phyloP scores from a whole-genome alignment of 2,329 filamentous ascomycete species.

The Fusarium austroafricanum region DNA sequence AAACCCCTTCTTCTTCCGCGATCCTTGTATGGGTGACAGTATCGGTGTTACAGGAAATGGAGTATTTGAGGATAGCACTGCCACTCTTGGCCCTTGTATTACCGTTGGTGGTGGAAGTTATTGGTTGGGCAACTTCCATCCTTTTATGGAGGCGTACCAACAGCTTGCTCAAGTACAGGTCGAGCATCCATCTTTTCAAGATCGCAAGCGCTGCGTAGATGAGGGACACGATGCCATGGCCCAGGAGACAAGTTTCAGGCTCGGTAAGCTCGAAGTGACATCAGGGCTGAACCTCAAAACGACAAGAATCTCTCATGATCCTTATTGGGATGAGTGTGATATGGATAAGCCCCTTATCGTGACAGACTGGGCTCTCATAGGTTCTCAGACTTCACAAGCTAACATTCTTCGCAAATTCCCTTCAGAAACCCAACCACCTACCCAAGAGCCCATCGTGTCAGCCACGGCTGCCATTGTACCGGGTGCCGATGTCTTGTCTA shows the following conservation, averaged over 20 bases:
- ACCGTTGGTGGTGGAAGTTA: slow-evolving; percentile 52
- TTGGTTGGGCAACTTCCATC: slow-evolving; percentile 60
- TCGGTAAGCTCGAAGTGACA: slow-evolving; percentile 54
- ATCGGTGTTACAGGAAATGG: slow-evolving; percentile 53
- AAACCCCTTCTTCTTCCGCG: slow-evolving; percentile 57
- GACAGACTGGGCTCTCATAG: slow-evolving; percentile 59
- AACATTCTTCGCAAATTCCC: slow-evolving; percentile 58
- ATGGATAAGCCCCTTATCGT: slow-evolving; percentile 56
- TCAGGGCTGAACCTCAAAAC: slow-evolving; percentile 58
- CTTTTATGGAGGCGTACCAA: slow-evolving; percentile 54
- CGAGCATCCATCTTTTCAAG: slow-evolving; percentile 57
- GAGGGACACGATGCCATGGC: slow-evolving; percentile 54
- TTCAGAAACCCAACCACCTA: slow-evolving; percentile 47
- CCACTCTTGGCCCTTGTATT: slow-evolving; percentile 57
- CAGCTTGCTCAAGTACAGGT: slow-evolving; percentile 46
- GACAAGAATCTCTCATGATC: slow-evolving; percentile 57
- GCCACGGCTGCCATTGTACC: slow-evolving; percentile 49
- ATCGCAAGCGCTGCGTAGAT: slow-evolving; percentile 51
- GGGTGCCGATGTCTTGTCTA: slow-evolving; percentile 53
- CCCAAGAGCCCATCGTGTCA: slow-evolving; percentile 50
- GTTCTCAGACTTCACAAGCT: slow-evolving; percentile 50
- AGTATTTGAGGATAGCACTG: slow-evolving; percentile 51
- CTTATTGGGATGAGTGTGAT: slow-evolving; percentile 58
- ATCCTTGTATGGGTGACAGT: slow-evolving; percentile 60
- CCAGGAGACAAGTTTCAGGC: slow-evolving; percentile 43